Evolutionary conservation across 441 rosid genomes (phyloP).

Genomic region (Pelargonium fulgidum): DNA sequence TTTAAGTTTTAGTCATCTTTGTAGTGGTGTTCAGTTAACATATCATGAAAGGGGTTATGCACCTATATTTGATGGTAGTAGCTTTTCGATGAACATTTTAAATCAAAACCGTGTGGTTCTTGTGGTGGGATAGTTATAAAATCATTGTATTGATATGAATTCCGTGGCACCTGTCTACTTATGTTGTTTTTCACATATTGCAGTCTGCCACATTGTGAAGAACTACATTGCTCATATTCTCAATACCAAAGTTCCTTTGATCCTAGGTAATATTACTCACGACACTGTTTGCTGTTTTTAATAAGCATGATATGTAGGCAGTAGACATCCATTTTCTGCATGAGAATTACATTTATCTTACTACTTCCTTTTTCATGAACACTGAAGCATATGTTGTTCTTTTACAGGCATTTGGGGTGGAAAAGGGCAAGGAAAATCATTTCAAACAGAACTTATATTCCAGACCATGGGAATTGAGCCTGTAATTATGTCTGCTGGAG

Average conservation of each 20-base stretch:
- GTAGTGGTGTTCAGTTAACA: not conserved
- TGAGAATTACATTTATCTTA: not conserved
- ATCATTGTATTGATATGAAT: not conserved
- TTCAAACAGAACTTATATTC: slow-evolving; percentile 92
- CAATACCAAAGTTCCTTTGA: slow-evolving; percentile 68
- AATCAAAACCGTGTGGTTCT: not conserved
- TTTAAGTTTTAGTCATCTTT: not conserved
- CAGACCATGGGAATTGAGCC: slow-evolving; percentile 88
- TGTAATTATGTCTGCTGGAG: slow-evolving; percentile 94
- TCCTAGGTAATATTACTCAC: slow-evolving; percentile 46
- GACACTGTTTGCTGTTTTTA: not conserved
- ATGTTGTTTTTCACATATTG: slow-evolving; percentile 20
- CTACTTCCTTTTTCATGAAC: not conserved
- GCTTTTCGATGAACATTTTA: not conserved
- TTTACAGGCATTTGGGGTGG: slow-evolving; percentile 92
- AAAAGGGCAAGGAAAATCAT: slow-evolving; percentile 95
- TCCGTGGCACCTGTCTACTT: slow-evolving; percentile 14
- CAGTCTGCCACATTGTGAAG: slow-evolving; percentile 88
- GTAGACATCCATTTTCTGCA: not conserved
- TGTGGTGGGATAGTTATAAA: not conserved
- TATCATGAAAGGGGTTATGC: not conserved
- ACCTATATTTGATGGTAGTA: not conserved
- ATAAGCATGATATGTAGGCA: not conserved
- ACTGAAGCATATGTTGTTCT: slow-evolving; percentile 16
- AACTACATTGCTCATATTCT: slow-evolving; percentile 74